Evolutionary conservation across 192 early-diverging fungal genomes (phyloP), one percentile per base, ranked within the genome.

Genomic region (Coemansia sp.): DNA sequence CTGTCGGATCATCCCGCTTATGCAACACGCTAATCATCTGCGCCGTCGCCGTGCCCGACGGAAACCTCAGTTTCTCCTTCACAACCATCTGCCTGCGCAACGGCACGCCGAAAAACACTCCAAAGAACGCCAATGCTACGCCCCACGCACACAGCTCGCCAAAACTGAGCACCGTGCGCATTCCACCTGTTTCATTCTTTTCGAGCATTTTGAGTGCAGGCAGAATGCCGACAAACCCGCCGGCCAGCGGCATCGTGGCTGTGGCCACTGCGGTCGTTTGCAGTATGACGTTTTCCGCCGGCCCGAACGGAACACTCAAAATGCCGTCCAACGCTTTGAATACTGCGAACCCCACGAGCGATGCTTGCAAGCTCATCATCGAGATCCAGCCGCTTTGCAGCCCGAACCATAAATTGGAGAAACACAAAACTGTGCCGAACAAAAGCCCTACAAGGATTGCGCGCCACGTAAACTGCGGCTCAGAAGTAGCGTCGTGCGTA

Each of bases 381-480:
- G 84, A 85, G 57, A 89, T 88, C 88, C 89, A 92, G 1, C 88
- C 88, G 42, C 87, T 89, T 64, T 91, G 93, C 26, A 95, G 77
- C 1, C 93, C 93, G 66, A 94, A 90, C 72, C 93, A 95, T 78
- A 93, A 87, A 73, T 95, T 95, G 37, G 92, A 93, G 56, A 93
- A 93, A 38, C 88, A 89, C 46, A 91, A 61, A 11, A 91, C 57
- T 8, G 84, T 78, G n/a, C 89, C 89, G 51, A 91, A 87, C 15
- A 75, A 25, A 23, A 91, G 75, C 4, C 89, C 89, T 15, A 85
- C 87, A 14, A 79, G 36, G 0, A 89, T 57, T n/a, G 78, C 78
- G 4, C 78, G 78, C 73, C 72, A 74, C 1, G 78, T 81, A 49
- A 81, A 81, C 40, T 81, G 78, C 55, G 72, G 52, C 62, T 75